A percentile compares a stretch with the other conserved stretches of the same genome.
Evolutionary conservation across 192 early-diverging fungal species (phyloP).

Genomic region (Oehlia diaphana): DNA sequence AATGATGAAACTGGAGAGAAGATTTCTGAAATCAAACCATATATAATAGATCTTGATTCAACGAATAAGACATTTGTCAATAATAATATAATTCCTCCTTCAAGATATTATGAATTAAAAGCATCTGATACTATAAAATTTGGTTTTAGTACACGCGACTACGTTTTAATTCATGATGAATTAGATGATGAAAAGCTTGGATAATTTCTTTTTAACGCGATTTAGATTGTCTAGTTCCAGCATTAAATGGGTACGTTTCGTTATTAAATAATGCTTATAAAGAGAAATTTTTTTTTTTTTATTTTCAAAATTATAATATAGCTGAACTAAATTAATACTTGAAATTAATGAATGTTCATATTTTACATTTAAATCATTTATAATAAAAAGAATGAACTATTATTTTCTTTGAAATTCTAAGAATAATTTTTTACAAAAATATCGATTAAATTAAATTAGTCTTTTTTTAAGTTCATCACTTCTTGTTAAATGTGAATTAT

Average conservation of each 20-base stretch:
- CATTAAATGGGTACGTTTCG: too few species aligned
- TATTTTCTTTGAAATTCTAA: too few species aligned
- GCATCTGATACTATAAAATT: slow-evolving; percentile 86
- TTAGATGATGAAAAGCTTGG: background rate
- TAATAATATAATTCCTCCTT: slow-evolving; percentile 66
- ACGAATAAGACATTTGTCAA: slow-evolving; percentile 93
- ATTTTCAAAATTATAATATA: too few species aligned
- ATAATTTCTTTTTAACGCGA: background rate
- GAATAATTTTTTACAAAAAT: too few species aligned
- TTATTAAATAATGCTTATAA: too few species aligned
- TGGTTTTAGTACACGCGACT: slow-evolving; percentile 88
- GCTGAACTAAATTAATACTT: too few species aligned
- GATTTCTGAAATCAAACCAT: slow-evolving; percentile 59
- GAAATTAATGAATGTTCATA: too few species aligned
- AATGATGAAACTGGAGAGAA: slow-evolving; percentile 33
- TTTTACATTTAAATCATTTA: too few species aligned
- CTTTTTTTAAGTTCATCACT: background rate
- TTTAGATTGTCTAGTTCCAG: too few species aligned
- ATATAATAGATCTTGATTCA: slow-evolving; percentile 91
- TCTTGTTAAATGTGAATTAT: background rate
- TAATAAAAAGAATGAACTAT: too few species aligned
- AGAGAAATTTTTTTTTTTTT: too few species aligned
- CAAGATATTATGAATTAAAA: slow-evolving; percentile 84
- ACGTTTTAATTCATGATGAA: slow-evolving; percentile 80
- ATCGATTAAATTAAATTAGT: too few species aligned